Conservation (phyloP, 2,329 filamentous ascomycete species). For the Emydomyces testavorans region DNA sequence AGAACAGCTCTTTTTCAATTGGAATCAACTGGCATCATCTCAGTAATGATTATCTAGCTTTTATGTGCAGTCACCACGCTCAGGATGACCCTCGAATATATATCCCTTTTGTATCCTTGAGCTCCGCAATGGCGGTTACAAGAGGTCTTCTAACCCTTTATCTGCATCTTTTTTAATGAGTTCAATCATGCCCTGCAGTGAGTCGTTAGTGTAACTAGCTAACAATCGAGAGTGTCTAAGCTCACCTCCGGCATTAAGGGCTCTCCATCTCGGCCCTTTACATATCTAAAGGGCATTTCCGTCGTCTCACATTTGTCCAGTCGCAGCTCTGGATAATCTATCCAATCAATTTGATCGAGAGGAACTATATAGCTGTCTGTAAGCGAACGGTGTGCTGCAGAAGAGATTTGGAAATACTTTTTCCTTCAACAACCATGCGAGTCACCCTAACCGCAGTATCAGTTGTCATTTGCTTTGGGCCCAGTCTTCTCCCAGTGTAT, state of each 20-base stretch:
- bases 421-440: conserved; percentile 72
- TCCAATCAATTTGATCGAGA: conserved; percentile 65
- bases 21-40: no score
- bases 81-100: no score
- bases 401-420: conserved; percentile 44
- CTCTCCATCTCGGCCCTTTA: conserved; percentile 59
- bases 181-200: conserved; percentile 73
- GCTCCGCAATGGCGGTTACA: conserved; percentile 37
- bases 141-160: conserved; percentile 77
- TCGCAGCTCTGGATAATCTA: conserved; percentile 80
- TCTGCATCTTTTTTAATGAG: conserved; percentile 88
- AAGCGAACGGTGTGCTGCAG: neutral
- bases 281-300: conserved; percentile 96
- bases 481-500: conserved; percentile 73
- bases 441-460: conserved; percentile 94
- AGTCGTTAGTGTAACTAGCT: conserved; percentile 10
- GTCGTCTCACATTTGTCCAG: conserved; percentile 89
- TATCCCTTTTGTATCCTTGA: no score
- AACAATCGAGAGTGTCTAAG: conserved; percentile 13
- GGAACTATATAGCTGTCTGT: conserved; percentile 45
- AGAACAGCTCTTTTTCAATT: no score
- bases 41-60: neutral
- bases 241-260: conserved; percentile 85
- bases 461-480: conserved; percentile 94
- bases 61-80: no score